A percentile compares a stretch with the other conserved stretches of the same genome.
These are phyloP conservation scores for Wickerhamomyces bovis DNA, from an alignment of 805 yeast species.

Conservation along the genomic window DNA sequence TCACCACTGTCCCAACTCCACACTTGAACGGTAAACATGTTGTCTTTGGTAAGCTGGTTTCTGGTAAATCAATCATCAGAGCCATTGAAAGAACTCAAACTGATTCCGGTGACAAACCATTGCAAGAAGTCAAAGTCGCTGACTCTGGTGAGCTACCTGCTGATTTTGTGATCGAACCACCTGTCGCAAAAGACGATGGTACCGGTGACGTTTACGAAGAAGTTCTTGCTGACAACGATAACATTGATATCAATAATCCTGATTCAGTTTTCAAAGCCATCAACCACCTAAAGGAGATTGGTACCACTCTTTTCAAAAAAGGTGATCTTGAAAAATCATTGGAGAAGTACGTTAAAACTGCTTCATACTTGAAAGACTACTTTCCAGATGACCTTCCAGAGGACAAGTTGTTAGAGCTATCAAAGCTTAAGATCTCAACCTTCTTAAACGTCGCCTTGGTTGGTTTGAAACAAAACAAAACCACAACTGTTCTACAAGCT, in stretches of 20 bases:
- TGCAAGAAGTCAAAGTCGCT: constrained; percentile 58
- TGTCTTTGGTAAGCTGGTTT: constrained; percentile 85
- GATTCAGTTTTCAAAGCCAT: constrained; percentile 64
- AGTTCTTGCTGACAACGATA: constrained; percentile 65
- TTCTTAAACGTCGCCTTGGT: constrained; percentile 71
- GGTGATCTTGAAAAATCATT: constrained; percentile 53
- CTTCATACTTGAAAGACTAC: constrained; percentile 61
- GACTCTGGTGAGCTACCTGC: constrained; percentile 74
- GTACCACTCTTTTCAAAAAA: constrained; percentile 67
- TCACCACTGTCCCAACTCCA: constrained; percentile 89
- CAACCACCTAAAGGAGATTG: constrained; percentile 62
- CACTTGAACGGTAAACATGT: constrained; percentile 95
- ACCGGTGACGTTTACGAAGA: constrained; percentile 84
- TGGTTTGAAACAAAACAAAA: constrained; percentile 56
- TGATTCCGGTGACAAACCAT: constrained; percentile 64
- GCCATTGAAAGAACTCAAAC: constrained; percentile 68
- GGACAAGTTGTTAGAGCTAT: constrained; percentile 43
- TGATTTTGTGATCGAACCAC: constrained; percentile 44
- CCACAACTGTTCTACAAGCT: constrained; percentile 48
- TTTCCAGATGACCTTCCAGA: constrained; percentile 63
- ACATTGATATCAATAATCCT: constrained; percentile 52
- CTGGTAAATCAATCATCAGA: constrained; percentile 78
- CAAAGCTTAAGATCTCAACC: constrained; percentile 55
- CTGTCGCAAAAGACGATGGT: constrained; percentile 55
- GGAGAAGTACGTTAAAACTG: constrained; percentile 68